Base-by-base conservation (phyloP, 106 monocot genomes). In the Dactylorhiza incarnata region DNA sequence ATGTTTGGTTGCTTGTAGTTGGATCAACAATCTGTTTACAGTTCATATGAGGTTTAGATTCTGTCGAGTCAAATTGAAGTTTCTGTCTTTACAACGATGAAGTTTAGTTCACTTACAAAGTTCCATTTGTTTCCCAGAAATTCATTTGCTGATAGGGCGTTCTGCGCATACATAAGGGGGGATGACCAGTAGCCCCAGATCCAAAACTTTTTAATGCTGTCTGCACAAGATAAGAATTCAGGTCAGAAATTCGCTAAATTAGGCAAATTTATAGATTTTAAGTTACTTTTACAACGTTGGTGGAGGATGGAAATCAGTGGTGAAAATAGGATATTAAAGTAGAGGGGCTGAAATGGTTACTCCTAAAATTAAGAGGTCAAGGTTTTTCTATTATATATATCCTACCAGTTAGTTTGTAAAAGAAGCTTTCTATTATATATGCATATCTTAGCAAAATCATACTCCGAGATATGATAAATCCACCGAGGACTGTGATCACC, bases 141-240 rank as follows among this genome's bases (percentile, higher is more conserved):
- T 75, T 88, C 88, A 52, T 88, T 88, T 4, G 68, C 75, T 43
- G 88, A 66, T 17, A 88, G 25, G 16, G 85, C 88, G 74, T 85
- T 85, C 45, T 85, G 82, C 7, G 88, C 82, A 49, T 88, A 88
- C 80, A 80, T 80, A 37, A 88, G 9, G 7, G 88, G 88, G 14
- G 88, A 88, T 12, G 51, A 77, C 85, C 88, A 88, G 73, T 83
- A 88, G 48, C 85, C 88, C 88, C 88, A 88, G 11, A 83, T 85
- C 85, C 82, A 85, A 74, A 79, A 85, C 45, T 81, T 81, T 78
- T 78, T 85, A 20, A 89, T 83, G 45, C 61, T 76, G 11, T 78
- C 88, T 89, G 83, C 37, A 71, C 25, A 17, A 72, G 5, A 72
- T 45, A 78, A 20, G 61, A 54, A 59, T 9, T 65, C 13, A 29